Evolutionary conservation across 2,329 filamentous ascomycete genomes (phyloP).

Genomic region (Metarhizium guizhouense): DNA sequence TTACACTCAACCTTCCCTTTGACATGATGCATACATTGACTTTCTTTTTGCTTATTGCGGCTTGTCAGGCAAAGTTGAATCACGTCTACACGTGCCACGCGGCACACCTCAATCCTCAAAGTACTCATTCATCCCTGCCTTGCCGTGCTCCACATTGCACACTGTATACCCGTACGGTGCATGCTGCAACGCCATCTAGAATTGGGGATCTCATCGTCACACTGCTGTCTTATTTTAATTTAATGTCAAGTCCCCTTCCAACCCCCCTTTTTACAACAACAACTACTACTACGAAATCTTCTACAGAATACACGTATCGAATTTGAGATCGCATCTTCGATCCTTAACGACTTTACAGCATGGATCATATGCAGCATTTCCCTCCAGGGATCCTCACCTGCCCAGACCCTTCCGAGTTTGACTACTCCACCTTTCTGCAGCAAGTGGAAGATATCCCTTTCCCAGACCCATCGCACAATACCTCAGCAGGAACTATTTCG

Average conservation of each 20-base stretch:
- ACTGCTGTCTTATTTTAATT: background rate
- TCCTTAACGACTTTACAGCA: constrained; percentile 4
- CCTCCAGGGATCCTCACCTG: constrained; percentile 19
- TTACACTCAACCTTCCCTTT: background rate
- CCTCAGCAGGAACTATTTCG: constrained; percentile 11
- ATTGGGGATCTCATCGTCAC: background rate
- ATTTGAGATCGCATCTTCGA: background rate
- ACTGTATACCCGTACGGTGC: no score
- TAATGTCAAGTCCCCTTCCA: background rate
- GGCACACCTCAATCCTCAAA: no score
- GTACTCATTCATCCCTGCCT: no score
- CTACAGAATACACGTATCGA: background rate
- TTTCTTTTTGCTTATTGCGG: background rate
- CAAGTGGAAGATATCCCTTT: constrained; percentile 18
- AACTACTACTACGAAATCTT: background rate
- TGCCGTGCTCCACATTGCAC: background rate
- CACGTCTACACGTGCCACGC: no score
- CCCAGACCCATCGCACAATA: constrained; percentile 8
- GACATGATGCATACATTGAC: background rate
- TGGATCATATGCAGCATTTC: constrained; percentile 21
- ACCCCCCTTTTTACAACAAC: background rate
- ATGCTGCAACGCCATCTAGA: background rate
- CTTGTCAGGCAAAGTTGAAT: background rate
- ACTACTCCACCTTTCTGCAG: constrained; percentile 28
- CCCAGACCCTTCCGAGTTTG: constrained; percentile 24